A percentile compares a stretch with the other conserved stretches of the same genome.
Evolutionary conservation across 495 filamentous ascomycete genomes (phyloP).

Genomic region (Barbatosphaeria neglecta): DNA sequence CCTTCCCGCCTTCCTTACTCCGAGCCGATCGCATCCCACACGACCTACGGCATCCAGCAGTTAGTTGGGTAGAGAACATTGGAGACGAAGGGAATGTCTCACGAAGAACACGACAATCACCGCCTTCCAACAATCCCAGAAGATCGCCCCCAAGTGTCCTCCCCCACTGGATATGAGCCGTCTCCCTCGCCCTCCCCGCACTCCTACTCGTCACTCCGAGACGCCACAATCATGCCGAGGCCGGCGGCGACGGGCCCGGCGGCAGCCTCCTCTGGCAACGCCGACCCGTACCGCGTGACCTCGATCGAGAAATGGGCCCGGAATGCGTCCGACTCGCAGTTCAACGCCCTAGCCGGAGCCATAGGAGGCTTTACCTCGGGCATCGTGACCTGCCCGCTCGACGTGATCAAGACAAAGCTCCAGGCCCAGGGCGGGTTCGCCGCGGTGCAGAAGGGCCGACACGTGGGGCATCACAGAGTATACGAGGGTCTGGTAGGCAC

Average conservation of each 20-base stretch:
- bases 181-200: constrained; percentile 4
- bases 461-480: constrained; percentile 39
- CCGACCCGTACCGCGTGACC: constrained; percentile 30
- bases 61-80: constrained; percentile 4
- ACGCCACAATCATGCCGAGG: neutral
- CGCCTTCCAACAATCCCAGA: constrained; percentile 11
- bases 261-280: constrained; percentile 9
- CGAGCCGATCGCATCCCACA: constrained; percentile 1
- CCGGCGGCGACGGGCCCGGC: constrained; percentile 1
- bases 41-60: no score
- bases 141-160: constrained; percentile 13
- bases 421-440: constrained; percentile 85
- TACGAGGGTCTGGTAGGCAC: constrained; percentile 85
- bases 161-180: constrained; percentile 31
- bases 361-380: constrained; percentile 83
- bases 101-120: constrained; percentile 23
- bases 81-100: constrained; percentile 37
- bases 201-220: neutral
- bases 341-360: constrained; percentile 67
- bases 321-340: constrained; percentile 34
- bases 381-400: constrained; percentile 89
- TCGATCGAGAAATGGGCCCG: constrained; percentile 45
- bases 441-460: constrained; percentile 25
- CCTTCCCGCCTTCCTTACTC: no score
- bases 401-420: constrained; percentile 98